Conservation (phyloP, 2,329 filamentous ascomycete species). For the Daldinia eschscholtzii region DNA sequence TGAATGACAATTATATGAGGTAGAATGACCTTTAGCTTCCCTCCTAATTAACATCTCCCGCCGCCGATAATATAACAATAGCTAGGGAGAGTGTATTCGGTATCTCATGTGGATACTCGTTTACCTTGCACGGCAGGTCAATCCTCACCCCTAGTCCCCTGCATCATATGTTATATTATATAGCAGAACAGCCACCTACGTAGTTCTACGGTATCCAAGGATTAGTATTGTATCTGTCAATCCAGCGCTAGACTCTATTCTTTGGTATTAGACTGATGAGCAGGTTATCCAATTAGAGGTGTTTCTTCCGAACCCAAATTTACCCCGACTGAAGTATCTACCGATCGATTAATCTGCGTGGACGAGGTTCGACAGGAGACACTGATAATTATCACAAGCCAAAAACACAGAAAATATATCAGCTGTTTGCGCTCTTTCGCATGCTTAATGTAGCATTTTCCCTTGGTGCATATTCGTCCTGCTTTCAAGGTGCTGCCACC, state of each 20-base stretch:
- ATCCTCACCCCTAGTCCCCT: constrained; percentile 22
- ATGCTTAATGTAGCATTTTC: not conserved
- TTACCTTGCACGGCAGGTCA: constrained; percentile 28
- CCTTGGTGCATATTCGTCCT: not conserved
- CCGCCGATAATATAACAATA: constrained; percentile 3
- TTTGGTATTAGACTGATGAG: not conserved
- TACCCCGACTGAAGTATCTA: not conserved
- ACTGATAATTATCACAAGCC: not conserved
- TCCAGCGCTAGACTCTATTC: not conserved
- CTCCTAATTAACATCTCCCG: not conserved
- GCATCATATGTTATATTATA: not conserved
- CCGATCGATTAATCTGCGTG: not conserved
- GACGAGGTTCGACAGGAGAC: too few species aligned
- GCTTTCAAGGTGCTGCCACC: not conserved
- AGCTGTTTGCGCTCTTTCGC: not conserved
- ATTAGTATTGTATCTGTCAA: not conserved
- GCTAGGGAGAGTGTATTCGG: not conserved
- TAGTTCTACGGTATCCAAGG: not conserved
- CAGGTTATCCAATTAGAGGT: not conserved
- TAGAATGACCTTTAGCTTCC: constrained; percentile 5
- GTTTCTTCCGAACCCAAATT: not conserved
- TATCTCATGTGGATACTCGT: constrained; percentile 16
- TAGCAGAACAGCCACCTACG: not conserved
- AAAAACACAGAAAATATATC: not conserved
- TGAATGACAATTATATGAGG: not conserved